phyloP scores from a whole-genome alignment of 345 rosid species.

The Jatropha curcas region DNA sequence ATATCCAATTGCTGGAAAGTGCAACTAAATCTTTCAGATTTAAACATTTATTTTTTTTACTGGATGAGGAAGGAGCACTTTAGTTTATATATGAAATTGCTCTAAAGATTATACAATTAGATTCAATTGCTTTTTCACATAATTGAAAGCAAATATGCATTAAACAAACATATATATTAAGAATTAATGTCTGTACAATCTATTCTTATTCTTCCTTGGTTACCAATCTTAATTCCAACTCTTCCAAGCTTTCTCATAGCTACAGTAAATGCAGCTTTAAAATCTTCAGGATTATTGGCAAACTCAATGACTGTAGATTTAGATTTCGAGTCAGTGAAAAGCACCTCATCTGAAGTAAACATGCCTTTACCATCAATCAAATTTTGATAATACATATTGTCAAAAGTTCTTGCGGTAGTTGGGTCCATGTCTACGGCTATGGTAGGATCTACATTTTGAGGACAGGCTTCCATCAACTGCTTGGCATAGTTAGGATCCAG shows the following conservation, averaged over 20 bases:
- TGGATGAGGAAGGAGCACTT: too few species aligned
- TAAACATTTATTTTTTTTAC: too few species aligned
- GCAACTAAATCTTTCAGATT: too few species aligned
- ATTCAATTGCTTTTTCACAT: too few species aligned
- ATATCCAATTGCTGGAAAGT: too few species aligned
- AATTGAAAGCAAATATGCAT: too few species aligned
- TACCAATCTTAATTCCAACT: slow-evolving; percentile 62
- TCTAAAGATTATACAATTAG: too few species aligned
- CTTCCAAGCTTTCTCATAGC: slow-evolving; percentile 90
- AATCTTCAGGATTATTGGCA: slow-evolving; percentile 51
- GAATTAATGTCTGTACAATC: slow-evolving; percentile 66
- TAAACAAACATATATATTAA: too few species aligned
- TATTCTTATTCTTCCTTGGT: slow-evolving; percentile 58
- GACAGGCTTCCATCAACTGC: slow-evolving; percentile 57
- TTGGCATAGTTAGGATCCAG: slow-evolving; percentile 53
- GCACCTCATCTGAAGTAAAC: slow-evolving; percentile 66
- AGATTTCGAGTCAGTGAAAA: slow-evolving; percentile 52
- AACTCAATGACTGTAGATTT: slow-evolving; percentile 55
- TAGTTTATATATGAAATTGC: too few species aligned
- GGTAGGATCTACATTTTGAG: slow-evolving; percentile 49
- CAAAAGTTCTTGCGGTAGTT: slow-evolving; percentile 50
- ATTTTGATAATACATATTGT: slow-evolving; percentile 70
- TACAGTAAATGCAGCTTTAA: slow-evolving; percentile 51
- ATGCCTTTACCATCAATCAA: slow-evolving; percentile 71
- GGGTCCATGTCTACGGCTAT: slow-evolving; percentile 60